Evolutionary conservation across 2,329 filamentous ascomycete species (phyloP).

Genomic region (Claviceps pazoutovae): DNA sequence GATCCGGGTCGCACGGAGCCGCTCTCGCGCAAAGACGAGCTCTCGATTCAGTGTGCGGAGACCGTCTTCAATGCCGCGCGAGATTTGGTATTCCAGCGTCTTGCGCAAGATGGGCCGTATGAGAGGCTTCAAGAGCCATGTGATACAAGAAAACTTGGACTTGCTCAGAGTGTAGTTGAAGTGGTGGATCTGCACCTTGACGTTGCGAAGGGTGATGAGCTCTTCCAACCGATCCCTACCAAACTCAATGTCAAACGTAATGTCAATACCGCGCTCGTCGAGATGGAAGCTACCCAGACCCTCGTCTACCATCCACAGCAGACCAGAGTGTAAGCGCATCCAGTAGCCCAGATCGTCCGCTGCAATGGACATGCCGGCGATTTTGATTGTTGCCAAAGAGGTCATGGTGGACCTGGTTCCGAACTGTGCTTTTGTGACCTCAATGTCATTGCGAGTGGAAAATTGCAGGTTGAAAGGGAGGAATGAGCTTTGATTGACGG

Average conservation of each 20-base stretch:
- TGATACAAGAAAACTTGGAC: constrained; percentile 62
- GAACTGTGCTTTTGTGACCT: constrained; percentile 60
- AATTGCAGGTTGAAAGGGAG: constrained; percentile 71
- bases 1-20: constrained; percentile 73
- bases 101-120: constrained; percentile 68
- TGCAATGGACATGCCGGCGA: constrained; percentile 70
- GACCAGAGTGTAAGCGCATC: constrained; percentile 62
- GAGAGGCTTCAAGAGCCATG: constrained; percentile 74
- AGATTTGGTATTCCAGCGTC: constrained; percentile 66
- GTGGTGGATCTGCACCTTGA: constrained; percentile 74
- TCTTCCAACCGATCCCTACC: constrained; percentile 65
- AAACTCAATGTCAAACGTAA: constrained; percentile 74
- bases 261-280: constrained; percentile 75
- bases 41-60: constrained; percentile 71
- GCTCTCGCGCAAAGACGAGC: constrained; percentile 71
- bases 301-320: constrained; percentile 64
- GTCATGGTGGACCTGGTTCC: constrained; percentile 50
- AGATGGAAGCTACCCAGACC: constrained; percentile 77
- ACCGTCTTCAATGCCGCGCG: constrained; percentile 52
- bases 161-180: constrained; percentile 64
- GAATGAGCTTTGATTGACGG: constrained; percentile 77
- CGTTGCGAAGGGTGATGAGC: constrained; percentile 61
- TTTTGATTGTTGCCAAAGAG: constrained; percentile 61
- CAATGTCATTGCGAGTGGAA: constrained; percentile 73
- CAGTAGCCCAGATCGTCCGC: constrained; percentile 86